Evolutionary conservation across 2,329 filamentous ascomycete genomes (phyloP).

Genomic region (Colletotrichum siamense): DNA sequence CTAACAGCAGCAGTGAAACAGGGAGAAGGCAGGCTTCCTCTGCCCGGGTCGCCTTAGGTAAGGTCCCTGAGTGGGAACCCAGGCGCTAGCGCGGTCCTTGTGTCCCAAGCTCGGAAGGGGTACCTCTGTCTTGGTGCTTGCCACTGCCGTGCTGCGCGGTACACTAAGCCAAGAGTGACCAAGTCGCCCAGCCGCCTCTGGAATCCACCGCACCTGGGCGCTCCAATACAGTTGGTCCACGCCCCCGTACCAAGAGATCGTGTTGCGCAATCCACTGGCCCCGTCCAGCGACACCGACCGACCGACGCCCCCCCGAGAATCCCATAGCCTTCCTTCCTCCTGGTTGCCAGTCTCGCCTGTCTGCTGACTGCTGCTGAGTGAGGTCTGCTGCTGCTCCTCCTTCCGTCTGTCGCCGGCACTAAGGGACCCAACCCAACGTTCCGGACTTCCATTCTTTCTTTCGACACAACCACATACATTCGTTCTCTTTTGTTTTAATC

Average conservation of each 20-base stretch:
- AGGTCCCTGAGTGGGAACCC: not conserved
- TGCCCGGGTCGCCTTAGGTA: not conserved
- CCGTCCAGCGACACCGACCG: not conserved
- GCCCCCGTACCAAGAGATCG: slow-evolving; percentile 21
- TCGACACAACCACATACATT: slow-evolving; percentile 2
- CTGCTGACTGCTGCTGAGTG: not conserved
- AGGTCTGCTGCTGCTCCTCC: not conserved
- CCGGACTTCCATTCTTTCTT: slow-evolving; percentile 13
- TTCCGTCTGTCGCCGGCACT: not conserved
- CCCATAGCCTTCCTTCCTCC: not conserved
- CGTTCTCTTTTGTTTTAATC: slow-evolving; percentile 12
- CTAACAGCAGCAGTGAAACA: slow-evolving; percentile 18
- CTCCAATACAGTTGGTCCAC: slow-evolving; percentile 20
- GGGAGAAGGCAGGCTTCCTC: not conserved
- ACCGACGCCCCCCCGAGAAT: slow-evolving; percentile 1
- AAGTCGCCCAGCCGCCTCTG: slow-evolving; percentile 16
- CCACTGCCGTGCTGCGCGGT: not conserved
- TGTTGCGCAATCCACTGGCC: slow-evolving; percentile 20
- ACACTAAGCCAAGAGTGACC: slow-evolving; percentile 13
- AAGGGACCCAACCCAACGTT: not conserved
- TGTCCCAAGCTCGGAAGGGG: not conserved
- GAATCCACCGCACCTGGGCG: slow-evolving; percentile 18
- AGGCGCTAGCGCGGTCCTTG: not conserved
- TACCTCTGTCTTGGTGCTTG: slow-evolving; percentile 1
- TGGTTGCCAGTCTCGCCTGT: not conserved